Percentiles rank a stretch among this genome's conserved stretches.
These are phyloP conservation scores for Yarrowia porcina DNA, from an alignment of 805 yeast species.

Conservation along the genomic window DNA sequence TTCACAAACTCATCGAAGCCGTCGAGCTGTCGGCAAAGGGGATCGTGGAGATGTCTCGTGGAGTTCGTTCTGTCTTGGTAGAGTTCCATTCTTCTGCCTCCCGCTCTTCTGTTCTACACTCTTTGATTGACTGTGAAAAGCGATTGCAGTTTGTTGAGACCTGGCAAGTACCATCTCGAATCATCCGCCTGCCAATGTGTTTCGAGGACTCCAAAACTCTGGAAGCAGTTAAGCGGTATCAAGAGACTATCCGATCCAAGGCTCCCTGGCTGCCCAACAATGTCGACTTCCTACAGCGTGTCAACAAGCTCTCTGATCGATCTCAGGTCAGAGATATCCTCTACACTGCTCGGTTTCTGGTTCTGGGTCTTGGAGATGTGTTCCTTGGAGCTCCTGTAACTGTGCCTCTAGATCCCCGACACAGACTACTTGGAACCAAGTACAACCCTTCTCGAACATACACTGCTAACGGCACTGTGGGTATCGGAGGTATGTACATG, in stretches of 20 bases:
- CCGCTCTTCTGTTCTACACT: constrained; percentile 60
- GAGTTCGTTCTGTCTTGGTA: constrained; percentile 90
- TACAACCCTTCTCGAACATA: constrained; percentile 95
- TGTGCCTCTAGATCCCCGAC: constrained; percentile 95
- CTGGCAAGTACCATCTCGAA: constrained; percentile 83
- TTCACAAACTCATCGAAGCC: constrained; percentile 73
- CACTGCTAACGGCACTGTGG: constrained; percentile 96
- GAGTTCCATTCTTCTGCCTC: constrained; percentile 69
- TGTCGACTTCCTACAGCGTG: constrained; percentile 88
- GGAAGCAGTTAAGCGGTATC: constrained; percentile 85
- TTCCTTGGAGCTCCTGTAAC: constrained; percentile 99
- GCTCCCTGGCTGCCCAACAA: constrained; percentile 99
- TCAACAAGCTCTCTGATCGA: constrained; percentile 70
- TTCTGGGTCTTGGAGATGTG: constrained; percentile 94
- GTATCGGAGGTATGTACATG: constrained; percentile 98
- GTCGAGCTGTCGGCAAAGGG: constrained; percentile 69
- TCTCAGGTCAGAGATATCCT: constrained; percentile 76
- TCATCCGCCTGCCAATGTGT: constrained; percentile 88
- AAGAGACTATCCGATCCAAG: constrained; percentile 84
- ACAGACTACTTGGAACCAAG: constrained; percentile 84
- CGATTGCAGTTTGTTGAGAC: constrained; percentile 69
- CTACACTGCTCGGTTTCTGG: constrained; percentile 86
- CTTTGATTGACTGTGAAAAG: constrained; percentile 69
- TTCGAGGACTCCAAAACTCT: constrained; percentile 89
- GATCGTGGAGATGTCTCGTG: constrained; percentile 92